Conservation (phyloP, 192 early-diverging fungal genomes). For the Coemansia sp. region DNA sequence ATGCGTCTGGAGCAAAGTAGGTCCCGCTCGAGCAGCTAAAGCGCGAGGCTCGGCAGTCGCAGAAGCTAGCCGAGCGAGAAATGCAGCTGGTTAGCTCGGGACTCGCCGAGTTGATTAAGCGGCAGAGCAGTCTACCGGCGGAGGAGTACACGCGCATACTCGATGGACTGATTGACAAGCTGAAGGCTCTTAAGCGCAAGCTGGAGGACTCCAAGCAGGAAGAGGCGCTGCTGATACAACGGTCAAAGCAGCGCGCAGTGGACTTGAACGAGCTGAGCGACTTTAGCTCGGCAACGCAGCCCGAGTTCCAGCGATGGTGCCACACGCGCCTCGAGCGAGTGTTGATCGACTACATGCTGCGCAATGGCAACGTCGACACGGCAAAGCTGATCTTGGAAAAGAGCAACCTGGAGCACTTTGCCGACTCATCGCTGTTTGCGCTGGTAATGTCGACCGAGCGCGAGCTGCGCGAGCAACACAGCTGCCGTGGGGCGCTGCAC, state of each 20-base stretch:
- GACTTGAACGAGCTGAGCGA: constrained; percentile 75
- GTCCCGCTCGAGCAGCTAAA: constrained; percentile 89
- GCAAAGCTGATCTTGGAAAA: constrained; percentile 68
- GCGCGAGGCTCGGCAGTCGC: constrained; percentile 67
- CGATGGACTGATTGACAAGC: constrained; percentile 65
- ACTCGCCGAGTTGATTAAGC: constrained; percentile 29
- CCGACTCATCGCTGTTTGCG: constrained; percentile 90
- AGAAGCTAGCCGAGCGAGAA: constrained; percentile 89
- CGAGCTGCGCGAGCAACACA: constrained; percentile 67
- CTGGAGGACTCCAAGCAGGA: constrained; percentile 82
- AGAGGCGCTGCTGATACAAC: constrained; percentile 68
- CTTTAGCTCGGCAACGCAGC: constrained; percentile 66
- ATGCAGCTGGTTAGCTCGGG: constrained; percentile 29
- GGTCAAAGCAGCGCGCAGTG: constrained; percentile 72
- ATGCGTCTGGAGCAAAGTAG: constrained; percentile 35
- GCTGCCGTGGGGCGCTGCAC: constrained; percentile 84
- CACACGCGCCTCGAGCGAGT: constrained; percentile 84
- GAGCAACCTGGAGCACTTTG: constrained; percentile 60
- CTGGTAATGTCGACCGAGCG: constrained; percentile 81
- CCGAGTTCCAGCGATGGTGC: constrained; percentile 85
- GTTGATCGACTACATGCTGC: constrained; percentile 94
- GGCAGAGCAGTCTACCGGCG: constrained; percentile 40
- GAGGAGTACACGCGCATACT: constrained; percentile 63
- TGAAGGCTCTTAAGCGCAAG: constrained; percentile 77
- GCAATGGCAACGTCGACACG: constrained; percentile 80